Evolutionary conservation across 1,284 basidiomycete species (phyloP).

Genomic region (Apiotrichum mycotoxinovorans): DNA sequence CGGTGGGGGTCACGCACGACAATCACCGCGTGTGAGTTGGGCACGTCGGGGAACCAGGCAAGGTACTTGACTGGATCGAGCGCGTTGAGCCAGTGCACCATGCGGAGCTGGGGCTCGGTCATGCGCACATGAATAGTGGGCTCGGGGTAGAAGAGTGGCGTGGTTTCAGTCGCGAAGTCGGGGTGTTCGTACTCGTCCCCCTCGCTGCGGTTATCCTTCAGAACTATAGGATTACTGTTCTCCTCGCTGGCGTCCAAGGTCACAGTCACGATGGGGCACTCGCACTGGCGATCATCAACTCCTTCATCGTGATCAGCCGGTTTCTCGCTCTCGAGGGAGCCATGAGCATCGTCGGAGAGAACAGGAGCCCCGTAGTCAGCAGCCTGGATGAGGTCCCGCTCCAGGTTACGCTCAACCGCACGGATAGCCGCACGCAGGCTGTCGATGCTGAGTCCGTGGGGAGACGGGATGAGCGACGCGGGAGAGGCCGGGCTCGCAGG

Average conservation of each 20-base stretch:
- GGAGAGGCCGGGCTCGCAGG: not conserved
- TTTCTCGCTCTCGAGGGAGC: too few relatives aligned
- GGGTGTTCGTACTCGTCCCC: not conserved
- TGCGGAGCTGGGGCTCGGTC: slow-evolving; percentile 35
- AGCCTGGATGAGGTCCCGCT: slow-evolving; percentile 34
- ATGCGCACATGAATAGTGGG: slow-evolving; percentile 26
- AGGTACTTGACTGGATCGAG: slow-evolving; percentile 34
- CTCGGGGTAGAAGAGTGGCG: slow-evolving; percentile 4
- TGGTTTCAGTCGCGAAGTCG: not conserved
- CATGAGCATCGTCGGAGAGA: not conserved
- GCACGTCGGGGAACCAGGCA: slow-evolving; percentile 42
- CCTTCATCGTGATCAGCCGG: too few relatives aligned
- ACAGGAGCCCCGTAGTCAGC: slow-evolving; percentile 11
- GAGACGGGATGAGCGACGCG: slow-evolving; percentile 16
- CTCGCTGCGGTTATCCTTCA: too few relatives aligned
- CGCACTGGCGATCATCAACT: too few relatives aligned
- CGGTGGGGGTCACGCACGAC: slow-evolving; percentile 38
- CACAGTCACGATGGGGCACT: too few relatives aligned
- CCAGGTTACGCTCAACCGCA: slow-evolving; percentile 34
- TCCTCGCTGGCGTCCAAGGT: too few relatives aligned
- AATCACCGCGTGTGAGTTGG: slow-evolving; percentile 43
- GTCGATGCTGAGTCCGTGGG: slow-evolving; percentile 30
- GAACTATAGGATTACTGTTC: too few relatives aligned
- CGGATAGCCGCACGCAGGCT: slow-evolving; percentile 32
- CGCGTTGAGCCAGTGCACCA: slow-evolving; percentile 39